A percentile compares a stretch with the other conserved stretches of the same genome.
These are phyloP conservation scores for Backusella macrospora DNA, from an alignment of 192 early-diverging fungal species.

Conservation along the genomic window DNA sequence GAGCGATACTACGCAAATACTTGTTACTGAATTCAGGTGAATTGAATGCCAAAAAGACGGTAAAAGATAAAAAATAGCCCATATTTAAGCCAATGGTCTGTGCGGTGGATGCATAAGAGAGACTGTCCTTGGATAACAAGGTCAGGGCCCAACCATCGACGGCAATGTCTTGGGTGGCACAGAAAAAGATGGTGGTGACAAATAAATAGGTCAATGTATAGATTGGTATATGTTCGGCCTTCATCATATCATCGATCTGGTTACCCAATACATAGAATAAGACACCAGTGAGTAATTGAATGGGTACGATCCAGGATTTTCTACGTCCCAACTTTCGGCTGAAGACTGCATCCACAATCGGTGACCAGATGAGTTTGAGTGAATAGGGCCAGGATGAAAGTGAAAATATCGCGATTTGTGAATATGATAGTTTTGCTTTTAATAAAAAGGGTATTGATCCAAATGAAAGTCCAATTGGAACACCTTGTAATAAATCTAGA, in stretches of 20 bases:
- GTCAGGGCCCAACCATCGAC: constrained; percentile 93
- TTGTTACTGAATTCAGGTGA: constrained; percentile 94
- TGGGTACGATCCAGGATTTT: constrained; percentile 99
- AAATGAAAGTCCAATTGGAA: constrained; percentile 90
- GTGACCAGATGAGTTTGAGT: constrained; percentile 97
- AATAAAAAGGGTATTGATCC: constrained; percentile 94
- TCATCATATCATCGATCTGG: constrained; percentile 70
- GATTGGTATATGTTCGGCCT: constrained; percentile 54
- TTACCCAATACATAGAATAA: constrained; percentile 80
- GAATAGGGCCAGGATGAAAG: constrained; percentile 96
- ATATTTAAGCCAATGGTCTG: constrained; percentile 97
- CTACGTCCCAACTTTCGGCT: constrained; percentile 81
- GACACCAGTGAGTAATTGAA: constrained; percentile 84
- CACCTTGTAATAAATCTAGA: constrained; percentile 89
- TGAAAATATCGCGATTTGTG: constrained; percentile 92
- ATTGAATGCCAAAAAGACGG: constrained; percentile 96
- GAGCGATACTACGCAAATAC: constrained; percentile 72
- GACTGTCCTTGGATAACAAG: constrained; percentile 86
- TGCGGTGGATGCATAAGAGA: constrained; percentile 90
- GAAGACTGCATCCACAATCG: constrained; percentile 92
- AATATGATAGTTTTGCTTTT: constrained; percentile 90
- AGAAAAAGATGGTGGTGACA: constrained; percentile 86
- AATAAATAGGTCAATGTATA: constrained; percentile 76
- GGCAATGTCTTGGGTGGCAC: constrained; percentile 90
- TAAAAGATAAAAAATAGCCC: constrained; percentile 96